Conservation (phyloP, 2,329 filamentous ascomycete species). For the Sclerotinia glacialis region DNA sequence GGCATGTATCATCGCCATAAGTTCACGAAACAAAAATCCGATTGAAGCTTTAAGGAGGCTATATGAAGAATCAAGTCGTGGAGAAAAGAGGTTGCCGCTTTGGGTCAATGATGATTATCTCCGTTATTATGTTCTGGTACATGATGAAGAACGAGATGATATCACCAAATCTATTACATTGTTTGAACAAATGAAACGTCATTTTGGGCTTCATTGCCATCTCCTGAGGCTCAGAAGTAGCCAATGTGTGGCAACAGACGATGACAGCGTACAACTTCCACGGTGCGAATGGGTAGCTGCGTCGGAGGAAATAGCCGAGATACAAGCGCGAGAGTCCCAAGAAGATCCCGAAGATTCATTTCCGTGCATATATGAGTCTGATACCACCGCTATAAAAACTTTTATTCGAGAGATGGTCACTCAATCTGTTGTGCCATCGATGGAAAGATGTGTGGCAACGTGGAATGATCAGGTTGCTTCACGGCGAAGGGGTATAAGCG, state of each 20-base stretch:
- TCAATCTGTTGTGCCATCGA: slow-evolving; percentile 90
- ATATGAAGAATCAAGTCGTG: slow-evolving; percentile 80
- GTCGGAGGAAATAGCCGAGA: slow-evolving; percentile 74
- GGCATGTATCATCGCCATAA: slow-evolving; percentile 91
- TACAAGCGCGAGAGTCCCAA: slow-evolving; percentile 64
- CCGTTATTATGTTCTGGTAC: slow-evolving; percentile 92
- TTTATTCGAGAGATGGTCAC: slow-evolving; percentile 94
- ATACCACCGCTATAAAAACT: slow-evolving; percentile 80
- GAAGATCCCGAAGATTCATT: slow-evolving; percentile 70
- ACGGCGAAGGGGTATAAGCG: slow-evolving; percentile 79
- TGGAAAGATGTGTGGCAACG: slow-evolving; percentile 85
- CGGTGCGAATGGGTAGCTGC: slow-evolving; percentile 87
- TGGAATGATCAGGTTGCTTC: slow-evolving; percentile 99
- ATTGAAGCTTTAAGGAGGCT: slow-evolving; percentile 83
- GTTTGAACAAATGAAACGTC: slow-evolving; percentile 99
- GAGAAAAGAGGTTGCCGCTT: slow-evolving; percentile 67
- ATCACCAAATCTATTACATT: slow-evolving; percentile 84
- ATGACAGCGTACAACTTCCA: slow-evolving; percentile 81
- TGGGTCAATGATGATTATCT: slow-evolving; percentile 93
- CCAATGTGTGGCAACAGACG: slow-evolving; percentile 83
- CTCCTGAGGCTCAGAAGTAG: slow-evolving; percentile 80
- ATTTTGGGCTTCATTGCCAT: slow-evolving; percentile 94
- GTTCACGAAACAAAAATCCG: slow-evolving; percentile 77
- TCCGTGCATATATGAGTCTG: slow-evolving; percentile 85
- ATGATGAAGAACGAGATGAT: slow-evolving; percentile 94